Evolutionary conservation across 192 early-diverging fungal species (phyloP).

Genomic region (Cladochytrium replicatum): DNA sequence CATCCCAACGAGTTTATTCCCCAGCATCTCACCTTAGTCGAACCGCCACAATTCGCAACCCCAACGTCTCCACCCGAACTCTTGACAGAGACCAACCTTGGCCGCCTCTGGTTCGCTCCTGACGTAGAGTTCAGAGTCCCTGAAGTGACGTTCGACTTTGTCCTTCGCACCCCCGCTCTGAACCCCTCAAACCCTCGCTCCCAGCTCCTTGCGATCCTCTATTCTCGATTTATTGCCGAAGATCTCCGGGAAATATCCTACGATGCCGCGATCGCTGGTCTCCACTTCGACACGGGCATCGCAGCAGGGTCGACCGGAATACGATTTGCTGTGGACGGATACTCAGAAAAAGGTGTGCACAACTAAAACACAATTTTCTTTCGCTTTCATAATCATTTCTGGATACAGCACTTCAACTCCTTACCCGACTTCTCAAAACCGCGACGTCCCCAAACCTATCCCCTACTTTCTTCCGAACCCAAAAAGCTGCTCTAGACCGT

Average conservation of each 20-base stretch:
- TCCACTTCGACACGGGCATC: constrained; percentile 19
- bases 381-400: background rate
- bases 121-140: constrained; percentile 25
- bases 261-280: constrained; percentile 22
- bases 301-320: constrained; percentile 16
- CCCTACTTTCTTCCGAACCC: background rate
- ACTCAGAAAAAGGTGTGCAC: constrained; percentile 14
- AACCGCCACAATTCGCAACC: background rate
- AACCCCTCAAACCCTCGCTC: constrained; percentile 16
- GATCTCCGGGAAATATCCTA: constrained; percentile 22
- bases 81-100: constrained; percentile 2
- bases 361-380: background rate
- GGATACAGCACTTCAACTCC: constrained; percentile 10
- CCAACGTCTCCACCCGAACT: constrained; percentile 5
- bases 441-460: background rate
- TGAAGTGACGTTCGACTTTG: constrained; percentile 17
- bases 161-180: constrained; percentile 23
- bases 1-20: constrained; percentile 24
- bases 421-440: background rate
- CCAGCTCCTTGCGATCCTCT: constrained; percentile 11
- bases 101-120: constrained; percentile 12
- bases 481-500: constrained; percentile 15
- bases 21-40: constrained; percentile 10
- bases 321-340: constrained; percentile 21
- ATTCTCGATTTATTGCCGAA: constrained; percentile 22